Evolutionary conservation across 768 basidiomycete species (phyloP), one percentile per base, ranked within the genome.

Genomic region (Hypsizygus marmoreus): DNA sequence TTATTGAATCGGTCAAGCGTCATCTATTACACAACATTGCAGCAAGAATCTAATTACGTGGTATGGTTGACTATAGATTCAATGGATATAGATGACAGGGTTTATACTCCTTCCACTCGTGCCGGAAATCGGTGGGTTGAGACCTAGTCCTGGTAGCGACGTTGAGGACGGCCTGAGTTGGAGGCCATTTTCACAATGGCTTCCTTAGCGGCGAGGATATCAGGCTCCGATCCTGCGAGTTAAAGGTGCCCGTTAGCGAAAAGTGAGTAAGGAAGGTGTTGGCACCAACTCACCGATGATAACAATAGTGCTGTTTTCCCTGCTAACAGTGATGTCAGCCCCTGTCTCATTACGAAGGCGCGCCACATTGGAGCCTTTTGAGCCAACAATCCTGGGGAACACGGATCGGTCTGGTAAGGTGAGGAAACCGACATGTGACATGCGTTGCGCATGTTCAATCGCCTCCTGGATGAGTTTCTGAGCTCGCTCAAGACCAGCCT

Each of bases 381-480:
- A 70, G 29, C 95, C 95, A 51, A 97, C 92, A 55, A 97, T 95
- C 54, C 91, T 78, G 11, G 95, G 94, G 82, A 97, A 97, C 25
- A 79, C 78, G 26, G 86, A 80, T 51, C 92, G 84, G 62, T 93
- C 88, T 30, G 82, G 71, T 31, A 95, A 73, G 7, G 87, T 93
- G 45, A 95, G 75, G 77, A 88, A 92, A 7, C 90, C 93, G 53
- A 90, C 82, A 53, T 90, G 85, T 2, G 84, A 78, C 75, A 87
- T 84, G 48, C 73, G 72, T 54, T 82, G 73, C 13, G 91, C 91
- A 55, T 80, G 77, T 51, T 81, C 74, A 58, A 93, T 79, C 31
- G 87, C 88, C 7, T 86, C 77, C 54, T 76, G 68, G 55, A 93
- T 71, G 43, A 77, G 68, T 38, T 74, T 74, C 58, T 87, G 76